These are phyloP conservation scores for Zostera marina DNA, from an alignment of 116 monocot species.

Conservation along the genomic window DNA sequence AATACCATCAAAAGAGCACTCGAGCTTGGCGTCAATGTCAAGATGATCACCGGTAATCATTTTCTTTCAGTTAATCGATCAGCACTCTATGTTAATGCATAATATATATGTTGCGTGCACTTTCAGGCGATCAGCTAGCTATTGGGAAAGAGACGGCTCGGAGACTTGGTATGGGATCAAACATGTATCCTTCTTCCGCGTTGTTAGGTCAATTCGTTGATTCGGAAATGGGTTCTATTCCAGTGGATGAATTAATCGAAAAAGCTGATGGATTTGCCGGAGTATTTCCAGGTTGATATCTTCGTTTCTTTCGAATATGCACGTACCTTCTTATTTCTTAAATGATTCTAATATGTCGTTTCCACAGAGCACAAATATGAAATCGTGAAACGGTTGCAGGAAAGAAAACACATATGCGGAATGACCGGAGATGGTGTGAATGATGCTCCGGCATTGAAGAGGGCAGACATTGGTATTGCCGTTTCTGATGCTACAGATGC, in stretches of 20 bases:
- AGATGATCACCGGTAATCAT: conserved; percentile 64
- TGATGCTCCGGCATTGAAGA: conserved; percentile 63
- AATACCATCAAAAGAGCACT: no score
- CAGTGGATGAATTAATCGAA: conserved; percentile 17
- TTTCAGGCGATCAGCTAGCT: conserved; percentile 16
- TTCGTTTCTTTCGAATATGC: neutral
- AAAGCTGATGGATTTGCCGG: conserved; percentile 22
- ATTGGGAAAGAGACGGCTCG: conserved; percentile 19
- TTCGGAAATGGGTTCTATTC: conserved; percentile 8
- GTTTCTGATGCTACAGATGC: conserved; percentile 68
- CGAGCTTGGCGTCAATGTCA: conserved; percentile 67
- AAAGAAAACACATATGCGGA: conserved; percentile 53
- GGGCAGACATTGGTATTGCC: conserved; percentile 65
- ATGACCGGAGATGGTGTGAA: conserved; percentile 76
- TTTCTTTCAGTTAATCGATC: conserved; percentile 20
- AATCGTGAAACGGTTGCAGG: conserved; percentile 43
- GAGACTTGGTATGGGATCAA: conserved; percentile 7
- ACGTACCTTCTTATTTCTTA: neutral
- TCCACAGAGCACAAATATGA: conserved; percentile 51
- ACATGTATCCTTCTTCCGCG: conserved; percentile 8
- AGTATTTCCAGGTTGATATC: conserved; percentile 15
- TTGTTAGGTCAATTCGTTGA: conserved; percentile 16
- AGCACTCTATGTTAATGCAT: no score
- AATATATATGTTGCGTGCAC: no score
- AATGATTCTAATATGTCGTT: neutral